Evolutionary conservation across 2,329 filamentous ascomycete genomes (phyloP).

Genomic region (Seiridium unicorne): DNA sequence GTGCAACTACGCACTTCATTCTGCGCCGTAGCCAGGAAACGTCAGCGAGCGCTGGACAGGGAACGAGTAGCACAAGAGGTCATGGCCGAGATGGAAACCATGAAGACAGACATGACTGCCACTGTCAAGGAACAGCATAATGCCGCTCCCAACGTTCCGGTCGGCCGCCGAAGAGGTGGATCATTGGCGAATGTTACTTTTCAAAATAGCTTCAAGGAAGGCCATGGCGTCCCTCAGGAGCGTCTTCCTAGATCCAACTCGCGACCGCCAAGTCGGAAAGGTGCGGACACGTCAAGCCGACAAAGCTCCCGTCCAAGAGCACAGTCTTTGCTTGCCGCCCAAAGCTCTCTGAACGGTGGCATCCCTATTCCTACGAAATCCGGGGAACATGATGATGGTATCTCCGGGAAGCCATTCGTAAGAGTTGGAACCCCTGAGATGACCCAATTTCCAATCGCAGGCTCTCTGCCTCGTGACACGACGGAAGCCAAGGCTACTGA

Average conservation of each 20-base stretch:
- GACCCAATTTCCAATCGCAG: slow-evolving; percentile 21
- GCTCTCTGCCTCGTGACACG: slow-evolving; percentile 21
- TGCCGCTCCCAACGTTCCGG: slow-evolving; percentile 15
- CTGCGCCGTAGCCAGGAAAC: slow-evolving; percentile 45
- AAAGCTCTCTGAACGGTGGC: slow-evolving; percentile 12
- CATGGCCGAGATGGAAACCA: slow-evolving; percentile 32
- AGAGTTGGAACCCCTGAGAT: slow-evolving; percentile 39
- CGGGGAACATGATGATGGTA: slow-evolving; percentile 43
- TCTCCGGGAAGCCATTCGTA: slow-evolving; percentile 54
- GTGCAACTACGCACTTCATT: slow-evolving; percentile 47
- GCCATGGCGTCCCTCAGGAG: slow-evolving; percentile 2
- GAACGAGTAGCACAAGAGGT: slow-evolving; percentile 46
- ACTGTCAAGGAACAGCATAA: slow-evolving; percentile 14
- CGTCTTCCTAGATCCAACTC: slow-evolving; percentile 7
- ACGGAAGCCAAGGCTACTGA: slow-evolving; percentile 8
- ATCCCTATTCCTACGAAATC: slow-evolving; percentile 18
- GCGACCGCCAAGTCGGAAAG: slow-evolving; percentile 11
- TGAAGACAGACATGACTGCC: slow-evolving; percentile 20
- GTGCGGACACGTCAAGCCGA: slow-evolving; percentile 3
- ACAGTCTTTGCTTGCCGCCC: slow-evolving; percentile 14
- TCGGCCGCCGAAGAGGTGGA: slow-evolving; percentile 13
- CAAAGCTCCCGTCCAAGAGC: slow-evolving; percentile 14
- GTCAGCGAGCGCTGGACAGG: slow-evolving; percentile 36
- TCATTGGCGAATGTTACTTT: slow-evolving; percentile 9
- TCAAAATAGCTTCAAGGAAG: slow-evolving; percentile 6